Conservation (phyloP, 768 basidiomycete genomes). For the Psilocybe azurescens region DNA sequence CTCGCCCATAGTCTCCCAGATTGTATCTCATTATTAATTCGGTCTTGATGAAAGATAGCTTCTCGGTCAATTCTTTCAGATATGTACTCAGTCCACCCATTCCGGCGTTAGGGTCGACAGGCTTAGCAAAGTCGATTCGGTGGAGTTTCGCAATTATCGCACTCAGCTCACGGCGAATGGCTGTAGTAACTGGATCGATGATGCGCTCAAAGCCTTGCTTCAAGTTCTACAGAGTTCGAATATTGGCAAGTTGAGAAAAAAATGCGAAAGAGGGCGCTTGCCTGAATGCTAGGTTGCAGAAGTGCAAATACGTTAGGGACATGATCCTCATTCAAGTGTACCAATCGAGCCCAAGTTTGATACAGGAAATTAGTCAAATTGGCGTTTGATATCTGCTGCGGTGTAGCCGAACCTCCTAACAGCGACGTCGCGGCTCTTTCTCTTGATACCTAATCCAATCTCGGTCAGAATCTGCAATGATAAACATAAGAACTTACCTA, state of each 20-base stretch:
- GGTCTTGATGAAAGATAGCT: conserved; percentile 78
- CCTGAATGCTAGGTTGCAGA: conserved; percentile 63
- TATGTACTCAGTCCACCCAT: conserved; percentile 80
- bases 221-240: conserved; percentile 46
- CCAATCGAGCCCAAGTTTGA: conserved; percentile 72
- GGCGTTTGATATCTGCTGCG: conserved; percentile 80
- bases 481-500: conserved; percentile 41
- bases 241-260: neutral
- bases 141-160: conserved; percentile 85
- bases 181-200: conserved; percentile 63
- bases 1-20: conserved; percentile 71
- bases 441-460: conserved; percentile 35
- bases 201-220: conserved; percentile 57
- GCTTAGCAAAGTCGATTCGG: conserved; percentile 80
- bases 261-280: conserved; percentile 35
- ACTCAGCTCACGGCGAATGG: conserved; percentile 81
- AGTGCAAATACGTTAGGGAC: conserved; percentile 58
- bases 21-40: conserved; percentile 76
- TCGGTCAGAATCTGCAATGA: neutral
- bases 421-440: conserved; percentile 83
- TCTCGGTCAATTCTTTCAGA: conserved; percentile 92
- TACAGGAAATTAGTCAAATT: conserved; percentile 82
- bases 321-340: conserved; percentile 72
- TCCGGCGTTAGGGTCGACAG: conserved; percentile 66
- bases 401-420: conserved; percentile 76